Base-by-base conservation (phyloP, 441 rosid species). In the Viola pubescens region DNA sequence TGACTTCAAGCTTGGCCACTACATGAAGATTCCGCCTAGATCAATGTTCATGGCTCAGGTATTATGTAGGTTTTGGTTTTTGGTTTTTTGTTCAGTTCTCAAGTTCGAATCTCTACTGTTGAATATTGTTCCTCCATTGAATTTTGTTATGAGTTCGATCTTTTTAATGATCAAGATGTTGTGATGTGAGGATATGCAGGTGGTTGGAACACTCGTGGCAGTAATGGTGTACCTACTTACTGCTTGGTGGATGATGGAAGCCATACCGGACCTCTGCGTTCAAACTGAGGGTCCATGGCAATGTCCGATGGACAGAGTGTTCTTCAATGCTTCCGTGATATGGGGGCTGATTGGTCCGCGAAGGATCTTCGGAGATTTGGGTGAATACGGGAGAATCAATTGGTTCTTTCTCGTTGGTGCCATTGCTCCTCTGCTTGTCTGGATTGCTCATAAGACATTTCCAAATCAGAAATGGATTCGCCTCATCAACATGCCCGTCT, bases 11-110 rank as follows among this genome's bases (percentile, higher is more conserved):
- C 86, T 83, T 3, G 91, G 89, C 40, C 89, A 81, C 54, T 87
- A 87, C 85, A 88, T 83, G 96, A 85, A 88, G 82, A 83, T 88
- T 60, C 96, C 96, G 0, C 96, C 96, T 3, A 77, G 87, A 62
- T 62, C 81, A 1, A 88, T 88, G 95, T 85, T 85, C 80, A 68
- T 76, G 82, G 88, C 92, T 49, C 95, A 88, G 84, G 90, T 80
- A 37, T 61, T 60, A 58, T 67, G 38, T 42, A 5, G 16, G 42
- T 48, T 54, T 57, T 26, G 34, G 34, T 26, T 26, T 26, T 26
- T 26, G 34, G 34, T 26, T 26, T 26, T 19, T 19, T 1, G 26
- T 19, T 19, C 26, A 19, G 26, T 19, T 19, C 26, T 19, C 1
- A 1, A 26, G 34, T 26, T 26, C 34, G 34, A 26, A 2, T 26